A percentile compares a stretch with the other conserved stretches of the same genome.
Evolutionary conservation across 2,329 filamentous ascomycete species (phyloP).

Genomic region (Aspergillus sp.): DNA sequence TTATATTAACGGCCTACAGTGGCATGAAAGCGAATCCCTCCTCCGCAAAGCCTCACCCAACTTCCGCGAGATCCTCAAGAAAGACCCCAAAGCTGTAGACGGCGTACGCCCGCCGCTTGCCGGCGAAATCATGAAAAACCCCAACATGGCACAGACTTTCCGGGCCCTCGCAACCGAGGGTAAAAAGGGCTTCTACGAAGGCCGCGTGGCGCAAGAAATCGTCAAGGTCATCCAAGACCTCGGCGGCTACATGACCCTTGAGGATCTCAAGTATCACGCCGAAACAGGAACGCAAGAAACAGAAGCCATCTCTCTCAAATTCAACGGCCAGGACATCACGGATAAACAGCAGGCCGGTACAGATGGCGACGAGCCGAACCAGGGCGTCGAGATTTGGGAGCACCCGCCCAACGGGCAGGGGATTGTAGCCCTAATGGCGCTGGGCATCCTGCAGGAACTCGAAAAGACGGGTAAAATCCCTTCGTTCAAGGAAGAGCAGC

Average conservation of each 20-base stretch:
- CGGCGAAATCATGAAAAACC: conserved; percentile 89
- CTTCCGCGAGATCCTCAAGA: conserved; percentile 83
- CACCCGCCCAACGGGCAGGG: conserved; percentile 97
- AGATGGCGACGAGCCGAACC: conserved; percentile 42
- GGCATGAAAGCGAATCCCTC: conserved; percentile 66
- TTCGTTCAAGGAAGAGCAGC: conserved; percentile 69
- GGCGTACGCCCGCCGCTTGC: conserved; percentile 75
- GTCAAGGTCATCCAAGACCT: conserved; percentile 76
- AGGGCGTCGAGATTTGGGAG: conserved; percentile 83
- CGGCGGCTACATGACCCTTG: conserved; percentile 77
- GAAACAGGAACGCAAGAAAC: conserved; percentile 76
- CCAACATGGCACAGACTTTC: conserved; percentile 80
- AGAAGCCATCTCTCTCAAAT: conserved; percentile 81
- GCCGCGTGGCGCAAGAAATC: conserved; percentile 78
- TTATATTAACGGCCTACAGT: conserved; percentile 56
- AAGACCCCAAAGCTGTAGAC: conserved; percentile 67
- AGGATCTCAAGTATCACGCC: conserved; percentile 79
- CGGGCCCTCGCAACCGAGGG: conserved; percentile 76
- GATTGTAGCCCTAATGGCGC: conserved; percentile 89
- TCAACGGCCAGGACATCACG: conserved; percentile 67
- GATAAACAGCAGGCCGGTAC: conserved; percentile 52
- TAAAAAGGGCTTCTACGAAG: conserved; percentile 89
- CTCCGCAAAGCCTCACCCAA: conserved; percentile 82
- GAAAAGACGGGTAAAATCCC: conserved; percentile 77
- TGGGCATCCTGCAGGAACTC: conserved; percentile 88